Evolutionary conservation across 1,284 basidiomycete genomes (phyloP).

Genomic region (Agaricales sp.): DNA sequence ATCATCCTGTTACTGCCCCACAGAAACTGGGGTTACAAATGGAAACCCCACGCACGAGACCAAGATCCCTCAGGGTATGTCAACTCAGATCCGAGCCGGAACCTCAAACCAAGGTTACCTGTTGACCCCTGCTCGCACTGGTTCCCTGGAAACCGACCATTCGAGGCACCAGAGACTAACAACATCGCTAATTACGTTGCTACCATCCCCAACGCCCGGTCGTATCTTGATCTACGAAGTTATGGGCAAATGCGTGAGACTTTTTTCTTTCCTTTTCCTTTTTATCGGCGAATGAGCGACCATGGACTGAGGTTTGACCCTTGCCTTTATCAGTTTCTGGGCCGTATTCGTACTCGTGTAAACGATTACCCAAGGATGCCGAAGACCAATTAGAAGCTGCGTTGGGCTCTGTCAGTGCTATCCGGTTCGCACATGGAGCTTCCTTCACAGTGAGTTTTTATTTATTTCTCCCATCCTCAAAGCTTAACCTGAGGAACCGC

Average conservation of each 20-base stretch:
- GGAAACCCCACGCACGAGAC: slow-evolving; percentile 32
- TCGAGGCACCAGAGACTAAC: slow-evolving; percentile 68
- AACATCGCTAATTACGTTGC: slow-evolving; percentile 65
- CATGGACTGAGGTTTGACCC: slow-evolving; percentile 1
- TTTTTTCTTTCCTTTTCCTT: neutral
- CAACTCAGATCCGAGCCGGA: slow-evolving; percentile 1
- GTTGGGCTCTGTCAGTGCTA: slow-evolving; percentile 57
- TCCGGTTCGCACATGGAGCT: slow-evolving; percentile 48
- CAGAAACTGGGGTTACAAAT: slow-evolving; percentile 43
- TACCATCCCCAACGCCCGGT: slow-evolving; percentile 39
- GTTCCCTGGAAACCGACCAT: slow-evolving; percentile 64
- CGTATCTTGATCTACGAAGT: slow-evolving; percentile 70
- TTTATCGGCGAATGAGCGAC: neutral
- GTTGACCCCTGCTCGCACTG: slow-evolving; percentile 58
- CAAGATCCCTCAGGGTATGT: slow-evolving; percentile 1
- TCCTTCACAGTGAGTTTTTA: slow-evolving; percentile 29
- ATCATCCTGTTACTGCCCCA: slow-evolving; percentile 1
- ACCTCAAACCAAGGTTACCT: slow-evolving; percentile 18
- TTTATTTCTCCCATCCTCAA: slow-evolving; percentile 2
- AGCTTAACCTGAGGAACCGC: neutral
- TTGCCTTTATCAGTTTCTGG: slow-evolving; percentile 36
- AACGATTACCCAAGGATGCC: slow-evolving; percentile 57
- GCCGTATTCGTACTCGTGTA: slow-evolving; percentile 72
- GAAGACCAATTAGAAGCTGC: slow-evolving; percentile 79
- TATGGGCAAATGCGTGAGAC: slow-evolving; percentile 77